Percentiles rank a stretch among this genome's conserved stretches.
phyloP scores from a whole-genome alignment of 257 asterid species.

The Haberlea rhodopensis region DNA sequence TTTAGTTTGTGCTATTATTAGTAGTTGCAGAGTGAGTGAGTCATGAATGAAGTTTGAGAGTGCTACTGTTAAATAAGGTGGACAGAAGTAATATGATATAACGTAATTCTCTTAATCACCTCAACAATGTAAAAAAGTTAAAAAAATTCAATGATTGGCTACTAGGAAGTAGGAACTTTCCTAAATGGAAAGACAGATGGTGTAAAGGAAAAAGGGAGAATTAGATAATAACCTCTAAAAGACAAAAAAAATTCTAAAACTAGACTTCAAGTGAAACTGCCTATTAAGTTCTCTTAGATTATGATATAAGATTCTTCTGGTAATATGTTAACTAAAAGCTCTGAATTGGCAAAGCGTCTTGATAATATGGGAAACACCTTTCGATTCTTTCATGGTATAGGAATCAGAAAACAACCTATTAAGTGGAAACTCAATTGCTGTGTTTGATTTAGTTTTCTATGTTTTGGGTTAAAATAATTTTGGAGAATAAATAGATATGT shows the following conservation, averaged over 20 bases:
- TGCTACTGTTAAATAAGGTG: background rate
- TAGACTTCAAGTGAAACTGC: background rate
- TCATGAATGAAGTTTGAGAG: background rate
- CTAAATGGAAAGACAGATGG: background rate
- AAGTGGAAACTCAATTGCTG: background rate
- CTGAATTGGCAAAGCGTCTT: background rate
- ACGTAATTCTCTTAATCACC: background rate
- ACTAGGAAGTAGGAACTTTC: slow-evolving; percentile 7
- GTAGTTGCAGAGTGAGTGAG: background rate
- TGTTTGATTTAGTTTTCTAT: background rate
- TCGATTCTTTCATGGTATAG: background rate
- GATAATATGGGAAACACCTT: background rate
- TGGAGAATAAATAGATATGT: background rate
- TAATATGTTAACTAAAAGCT: background rate
- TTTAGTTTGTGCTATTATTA: background rate
- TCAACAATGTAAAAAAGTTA: background rate
- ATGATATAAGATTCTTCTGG: slow-evolving; percentile 24
- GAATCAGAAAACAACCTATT: background rate
- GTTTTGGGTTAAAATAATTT: background rate
- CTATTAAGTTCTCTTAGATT: slow-evolving; percentile 5
- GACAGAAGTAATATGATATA: background rate
- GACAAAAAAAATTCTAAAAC: background rate
- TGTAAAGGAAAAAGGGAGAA: background rate
- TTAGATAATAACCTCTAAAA: background rate
- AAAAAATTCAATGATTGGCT: background rate